Evolutionary conservation across 108 stramenopile species (phyloP).

Genomic region (Nitzschia inconspicua): DNA sequence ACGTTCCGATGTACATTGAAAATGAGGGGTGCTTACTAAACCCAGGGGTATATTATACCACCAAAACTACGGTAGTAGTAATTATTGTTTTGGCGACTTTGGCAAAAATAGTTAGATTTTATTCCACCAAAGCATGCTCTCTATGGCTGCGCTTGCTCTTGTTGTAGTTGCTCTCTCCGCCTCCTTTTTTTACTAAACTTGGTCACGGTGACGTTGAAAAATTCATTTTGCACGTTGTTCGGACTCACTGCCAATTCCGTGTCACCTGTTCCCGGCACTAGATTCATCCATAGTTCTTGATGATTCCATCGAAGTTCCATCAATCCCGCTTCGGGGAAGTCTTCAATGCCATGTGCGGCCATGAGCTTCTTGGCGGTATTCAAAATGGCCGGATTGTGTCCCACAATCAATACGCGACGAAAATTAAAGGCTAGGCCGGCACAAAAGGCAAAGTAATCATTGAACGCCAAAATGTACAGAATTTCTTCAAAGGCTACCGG

Average conservation of each 20-base stretch:
- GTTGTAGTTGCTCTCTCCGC: too few species aligned
- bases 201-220: too few species aligned
- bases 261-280: neutral
- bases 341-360: constrained; percentile 8
- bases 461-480: constrained; percentile 1
- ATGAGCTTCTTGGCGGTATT: constrained; percentile 8
- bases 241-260: constrained; percentile 1
- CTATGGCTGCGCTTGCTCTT: too few species aligned
- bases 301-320: constrained; percentile 6
- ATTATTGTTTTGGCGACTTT: too few species aligned
- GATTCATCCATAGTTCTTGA: neutral
- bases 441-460: constrained; percentile 6
- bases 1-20: too few species aligned
- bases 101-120: too few species aligned
- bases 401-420: constrained; percentile 1
- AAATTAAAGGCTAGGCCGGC: neutral
- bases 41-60: too few species aligned
- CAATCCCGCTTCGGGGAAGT: neutral
- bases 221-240: too few species aligned
- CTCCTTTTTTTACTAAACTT: too few species aligned
- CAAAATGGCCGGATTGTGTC: constrained; percentile 7
- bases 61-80: too few species aligned
- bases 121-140: too few species aligned
- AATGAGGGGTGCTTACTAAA: too few species aligned
- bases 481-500: constrained; percentile 10